Base-by-base conservation (phyloP, 768 basidiomycete genomes). In the Rhodotorula diobovata region DNA sequence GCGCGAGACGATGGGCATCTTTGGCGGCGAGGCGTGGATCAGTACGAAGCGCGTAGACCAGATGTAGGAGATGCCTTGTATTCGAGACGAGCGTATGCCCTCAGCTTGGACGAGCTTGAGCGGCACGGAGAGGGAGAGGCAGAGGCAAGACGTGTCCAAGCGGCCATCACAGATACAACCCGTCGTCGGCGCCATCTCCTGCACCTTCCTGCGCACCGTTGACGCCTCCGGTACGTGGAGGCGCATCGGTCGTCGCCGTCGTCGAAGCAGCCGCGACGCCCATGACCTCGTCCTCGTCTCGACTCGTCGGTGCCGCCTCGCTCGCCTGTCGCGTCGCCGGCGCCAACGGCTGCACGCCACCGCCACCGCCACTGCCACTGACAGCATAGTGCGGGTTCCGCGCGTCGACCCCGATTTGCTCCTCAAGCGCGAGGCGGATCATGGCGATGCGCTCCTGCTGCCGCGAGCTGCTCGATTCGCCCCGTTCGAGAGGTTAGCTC, bases 391-490 rank as follows among this genome's bases (percentile, higher is more conserved):
- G 73, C 21, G 67, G 54, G 48, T 75, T 75, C 23, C 54, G 6
- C 5, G 73, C 70, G n/a, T 66, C 66, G 18, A 75, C 70, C 15
- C 73, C 73, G 51, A 69, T 39, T 48, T 75, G 48, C n/a, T 66
- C 62, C 34, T 75, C 48, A 9, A 75, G 37, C 7, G 69, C 70
- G 14, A 71, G 10, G 41, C 73, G 55, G 39, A 75, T 66, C 70
- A 75, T 71, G 20, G 28, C 25, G 20, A 71, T 59, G 35, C 73
- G 61, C n/a, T 71, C 73, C 32, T 56, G 30, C 41, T 75, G 73
- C 4, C 43, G 46, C 1, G 67, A 66, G n/a, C 73, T 75, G 67
- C 11, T 4, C 7, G 43, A 25, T n/a, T 2, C 1, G 30, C 28
- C 20, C 1, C 35, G 32, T 10, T 15, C 1, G 50, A 34, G 34